A percentile compares a stretch with the other conserved stretches of the same genome.
Evolutionary conservation across 2,329 filamentous ascomycete species (phyloP).

Genomic region (Diaporthe sp.): DNA sequence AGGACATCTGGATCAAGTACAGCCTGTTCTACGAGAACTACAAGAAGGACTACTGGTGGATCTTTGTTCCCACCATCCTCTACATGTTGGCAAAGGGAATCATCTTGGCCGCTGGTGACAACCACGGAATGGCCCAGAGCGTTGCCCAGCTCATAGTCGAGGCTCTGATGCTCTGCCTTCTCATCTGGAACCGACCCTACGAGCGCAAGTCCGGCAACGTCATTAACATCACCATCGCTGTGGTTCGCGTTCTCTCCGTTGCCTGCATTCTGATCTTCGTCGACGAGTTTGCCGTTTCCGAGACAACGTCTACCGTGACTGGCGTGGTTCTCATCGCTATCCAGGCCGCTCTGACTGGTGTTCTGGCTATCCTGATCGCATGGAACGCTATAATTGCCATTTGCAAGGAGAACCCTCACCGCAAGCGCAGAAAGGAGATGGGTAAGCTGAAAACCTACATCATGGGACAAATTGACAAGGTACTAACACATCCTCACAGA

Average conservation of each 20-base stretch:
- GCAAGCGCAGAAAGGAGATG: slow-evolving; percentile 88
- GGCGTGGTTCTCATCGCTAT: slow-evolving; percentile 95
- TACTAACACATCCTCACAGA: slow-evolving; percentile 66
- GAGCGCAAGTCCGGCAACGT: slow-evolving; percentile 89
- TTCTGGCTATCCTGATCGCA: slow-evolving; percentile 87
- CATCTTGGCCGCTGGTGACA: slow-evolving; percentile 86
- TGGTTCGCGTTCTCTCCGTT: slow-evolving; percentile 90
- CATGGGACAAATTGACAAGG: background rate
- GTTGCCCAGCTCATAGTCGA: slow-evolving; percentile 87
- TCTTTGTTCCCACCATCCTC: slow-evolving; percentile 89
- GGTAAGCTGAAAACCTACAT: slow-evolving; percentile 69
- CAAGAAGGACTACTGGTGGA: slow-evolving; percentile 96
- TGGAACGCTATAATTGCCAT: slow-evolving; percentile 90
- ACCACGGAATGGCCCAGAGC: slow-evolving; percentile 86
- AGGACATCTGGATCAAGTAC: slow-evolving; percentile 94
- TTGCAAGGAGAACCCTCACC: slow-evolving; percentile 91
- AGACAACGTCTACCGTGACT: slow-evolving; percentile 94
- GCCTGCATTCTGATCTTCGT: slow-evolving; percentile 93
- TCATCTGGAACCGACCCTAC: slow-evolving; percentile 89
- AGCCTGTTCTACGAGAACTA: slow-evolving; percentile 97
- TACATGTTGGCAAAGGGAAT: slow-evolving; percentile 94
- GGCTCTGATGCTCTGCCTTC: slow-evolving; percentile 80
- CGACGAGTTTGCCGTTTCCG: slow-evolving; percentile 88
- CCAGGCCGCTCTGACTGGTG: slow-evolving; percentile 85
- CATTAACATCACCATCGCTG: slow-evolving; percentile 93